Percentiles rank a stretch among this genome's conserved stretches.
These are phyloP conservation scores for Adiantum capillusveneris DNA, from an alignment of 75 land plant species.

Conservation along the genomic window DNA sequence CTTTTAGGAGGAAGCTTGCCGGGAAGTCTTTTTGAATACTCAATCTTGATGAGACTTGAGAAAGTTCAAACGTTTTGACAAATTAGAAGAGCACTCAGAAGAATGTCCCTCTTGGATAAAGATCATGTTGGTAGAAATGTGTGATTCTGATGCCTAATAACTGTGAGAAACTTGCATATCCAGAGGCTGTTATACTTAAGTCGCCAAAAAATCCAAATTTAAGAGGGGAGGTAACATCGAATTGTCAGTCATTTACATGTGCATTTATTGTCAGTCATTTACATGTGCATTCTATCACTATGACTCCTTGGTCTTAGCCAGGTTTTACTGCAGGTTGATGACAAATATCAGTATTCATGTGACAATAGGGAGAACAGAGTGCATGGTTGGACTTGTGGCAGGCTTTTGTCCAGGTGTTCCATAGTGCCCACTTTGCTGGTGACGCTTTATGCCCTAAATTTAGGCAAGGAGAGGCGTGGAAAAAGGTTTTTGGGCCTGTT, in stretches of 20 bases:
- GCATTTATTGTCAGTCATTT: too few species aligned
- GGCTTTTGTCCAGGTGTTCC: constrained; percentile 59
- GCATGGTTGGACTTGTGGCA: constrained; percentile 53
- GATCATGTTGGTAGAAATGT: too few species aligned
- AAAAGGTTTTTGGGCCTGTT: constrained; percentile 75
- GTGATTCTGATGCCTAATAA: constrained; percentile 18
- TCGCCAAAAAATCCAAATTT: constrained; percentile 30
- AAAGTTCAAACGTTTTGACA: too few species aligned
- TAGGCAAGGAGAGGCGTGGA: constrained; percentile 56
- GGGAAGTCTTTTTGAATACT: too few species aligned
- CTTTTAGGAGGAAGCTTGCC: too few species aligned
- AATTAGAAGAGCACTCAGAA: too few species aligned
- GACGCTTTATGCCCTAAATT: constrained; percentile 42
- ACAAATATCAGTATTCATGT: constrained; percentile 70
- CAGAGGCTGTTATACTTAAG: constrained; percentile 46
- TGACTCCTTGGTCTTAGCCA: too few species aligned
- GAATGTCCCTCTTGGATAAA: too few species aligned
- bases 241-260: too few species aligned
- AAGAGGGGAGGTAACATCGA: constrained; percentile 50
- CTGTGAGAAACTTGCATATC: constrained; percentile 34
- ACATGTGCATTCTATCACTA: too few species aligned
- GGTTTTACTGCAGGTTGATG: constrained; percentile 58
- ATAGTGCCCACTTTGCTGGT: constrained; percentile 64
- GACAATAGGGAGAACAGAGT: constrained; percentile 46
- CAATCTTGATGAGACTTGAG: too few species aligned